A percentile compares a stretch with the other conserved stretches of the same genome.
phyloP scores from a whole-genome alignment of 2,329 filamentous ascomycete genomes.

The Cytospora chrysosperma region DNA sequence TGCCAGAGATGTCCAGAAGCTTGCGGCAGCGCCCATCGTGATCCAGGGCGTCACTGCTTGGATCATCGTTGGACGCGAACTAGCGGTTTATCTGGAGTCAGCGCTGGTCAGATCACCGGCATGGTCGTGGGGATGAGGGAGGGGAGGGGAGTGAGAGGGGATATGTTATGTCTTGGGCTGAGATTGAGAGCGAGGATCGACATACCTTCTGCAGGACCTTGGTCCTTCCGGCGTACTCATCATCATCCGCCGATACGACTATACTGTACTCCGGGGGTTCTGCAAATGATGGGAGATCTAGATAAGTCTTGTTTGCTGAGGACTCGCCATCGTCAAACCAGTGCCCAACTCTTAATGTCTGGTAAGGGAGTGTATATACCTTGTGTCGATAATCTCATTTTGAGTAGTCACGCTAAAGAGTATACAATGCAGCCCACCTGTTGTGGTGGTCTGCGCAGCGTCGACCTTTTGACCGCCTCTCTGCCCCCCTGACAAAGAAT shows the following conservation, averaged over 20 bases:
- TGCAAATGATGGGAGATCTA: conserved; percentile 24
- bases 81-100: conserved; percentile 2
- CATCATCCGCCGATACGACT: conserved; percentile 24
- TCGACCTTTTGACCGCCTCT: conserved; percentile 24
- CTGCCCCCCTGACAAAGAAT: conserved; percentile 16
- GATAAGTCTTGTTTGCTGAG: conserved; percentile 24
- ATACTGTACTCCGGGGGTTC: conserved; percentile 24
- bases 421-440: conserved; percentile 23
- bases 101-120: not conserved
- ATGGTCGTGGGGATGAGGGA: not conserved
- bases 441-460: conserved; percentile 17
- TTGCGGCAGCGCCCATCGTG: conserved; percentile 22
- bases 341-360: not conserved
- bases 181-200: not conserved
- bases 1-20: conserved; percentile 25
- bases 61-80: conserved; percentile 22
- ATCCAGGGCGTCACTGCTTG: conserved; percentile 12
- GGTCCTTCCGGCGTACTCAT: conserved; percentile 23
- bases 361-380: conserved; percentile 14
- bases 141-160: not conserved
- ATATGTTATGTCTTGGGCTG: not conserved
- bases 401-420: conserved; percentile 19
- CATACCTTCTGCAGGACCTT: conserved; percentile 23
- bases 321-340: conserved; percentile 18
- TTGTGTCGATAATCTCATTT: conserved; percentile 24